Evolutionary conservation across 805 yeast species (phyloP), one percentile per base, ranked within the genome.

Genomic region (Kuraishia piskuri): DNA sequence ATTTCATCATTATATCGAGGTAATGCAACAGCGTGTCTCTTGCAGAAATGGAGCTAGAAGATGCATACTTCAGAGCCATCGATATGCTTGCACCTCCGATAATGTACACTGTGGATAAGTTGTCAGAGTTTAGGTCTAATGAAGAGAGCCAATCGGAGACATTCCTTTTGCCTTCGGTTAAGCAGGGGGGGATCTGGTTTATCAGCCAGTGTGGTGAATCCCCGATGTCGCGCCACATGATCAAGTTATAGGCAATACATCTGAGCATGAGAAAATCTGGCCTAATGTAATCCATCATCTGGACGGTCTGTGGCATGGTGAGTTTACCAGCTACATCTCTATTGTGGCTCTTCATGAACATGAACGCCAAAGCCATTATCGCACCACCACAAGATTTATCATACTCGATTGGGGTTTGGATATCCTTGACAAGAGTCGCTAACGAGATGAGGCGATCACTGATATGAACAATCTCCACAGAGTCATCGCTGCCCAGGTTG

Each of bases 341-440:
- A 60, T 88, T 80, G 45, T 78, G 79, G 1, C 95, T 83, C 58
- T 79, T 84, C 70, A 90, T 66, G 63, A 80, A 90, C 46, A 89
- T 83, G 54, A 94, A 77, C 51, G 84, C 78, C 44, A 94, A 67
- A 0, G 97, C 95, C 48, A 88, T 65, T 0, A 88, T 71, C 0
- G 96, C 87, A 5, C 97, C 97, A 31, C 83, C 74, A 58, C 83
- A 73, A 0, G 89, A 78, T 58, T 82, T 82, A 59, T 85, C 90
- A 52, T 74, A 68, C 50, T 79, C 82, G 48, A 76, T 77, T 1
- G 73, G 70, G 2, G 83, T 77, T 60, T 84, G 88, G 22, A 78
- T 78, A 67, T 86, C 92, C 56, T 79, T 78, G 68, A 79, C 22
- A 5, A 83, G 74, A 1, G 76, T 71, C 0, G 90, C 88, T 53